Evolutionary conservation across 257 asterid species (phyloP), one percentile per base, ranked within the genome.

Genomic region (Forsythia suspensa): DNA sequence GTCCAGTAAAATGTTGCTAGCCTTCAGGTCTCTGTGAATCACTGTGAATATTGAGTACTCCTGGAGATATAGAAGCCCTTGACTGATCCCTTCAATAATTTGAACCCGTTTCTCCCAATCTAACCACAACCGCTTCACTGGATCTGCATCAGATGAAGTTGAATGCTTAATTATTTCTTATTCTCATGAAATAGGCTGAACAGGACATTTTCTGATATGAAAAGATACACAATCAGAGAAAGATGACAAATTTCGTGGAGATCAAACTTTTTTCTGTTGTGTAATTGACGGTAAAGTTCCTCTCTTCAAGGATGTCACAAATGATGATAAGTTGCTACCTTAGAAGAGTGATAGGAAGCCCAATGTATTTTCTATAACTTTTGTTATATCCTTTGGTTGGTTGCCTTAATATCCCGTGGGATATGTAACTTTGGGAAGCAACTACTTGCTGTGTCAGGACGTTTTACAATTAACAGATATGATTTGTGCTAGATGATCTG

Each of bases 31-130:
- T 70, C 86, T 84, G 52, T 84, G 88, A 57, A 86, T 80, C 43
- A 87, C 80, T 71, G 82, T 87, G 43, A 81, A 76, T 52, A 29
- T 63, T 34, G 90, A 86, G 83, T 82, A 86, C 72, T 86, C 85
- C 65, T 86, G 88, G 75, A 84, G 86, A 76, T 86, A 84, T 51
- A 86, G 40, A 46, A 86, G 86, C 68, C 90, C 90, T 84, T 86
- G 90, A 72, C 83, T 82, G 73, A 86, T 29, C 6, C 90, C 90
- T 75, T 77, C 86, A n/a, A 86, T 82, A 44, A 86, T 84, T 2
- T 77, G 65, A 48, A 80, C 79, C 0, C 86, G 73, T 63, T 38
- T 82, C 42, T 77, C 80, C 88, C 90, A 84, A 44, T 84, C 77
- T 75, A 84, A 37, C 78, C 37, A 46, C 65, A 68, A 8, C 2